Evolutionary conservation across 140 eudicot species (phyloP).

Genomic region (Senecio squalidus): DNA sequence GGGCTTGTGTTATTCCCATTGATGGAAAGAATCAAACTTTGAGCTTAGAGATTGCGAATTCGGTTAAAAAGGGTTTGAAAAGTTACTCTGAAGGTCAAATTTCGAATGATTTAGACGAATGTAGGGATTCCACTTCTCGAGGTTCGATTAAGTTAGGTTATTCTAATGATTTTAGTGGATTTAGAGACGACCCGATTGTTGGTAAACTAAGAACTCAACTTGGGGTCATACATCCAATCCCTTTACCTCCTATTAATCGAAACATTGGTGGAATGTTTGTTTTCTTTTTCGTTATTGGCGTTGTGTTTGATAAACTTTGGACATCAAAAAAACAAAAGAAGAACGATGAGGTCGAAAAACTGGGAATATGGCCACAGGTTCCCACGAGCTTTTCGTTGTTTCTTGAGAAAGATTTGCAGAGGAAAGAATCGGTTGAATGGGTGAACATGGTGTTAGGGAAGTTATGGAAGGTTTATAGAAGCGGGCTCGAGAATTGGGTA

Average conservation of each 20-base stretch:
- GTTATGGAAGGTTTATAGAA: conserved; percentile 46
- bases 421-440: conserved; percentile 58
- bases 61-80: conserved; percentile 31
- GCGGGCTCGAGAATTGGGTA: conserved; percentile 71
- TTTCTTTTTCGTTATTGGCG: conserved; percentile 75
- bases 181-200: conserved; percentile 71
- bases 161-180: conserved; percentile 35
- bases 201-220: conserved; percentile 76
- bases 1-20: conserved; percentile 24
- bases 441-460: conserved; percentile 59
- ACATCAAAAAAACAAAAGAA: conserved; percentile 41
- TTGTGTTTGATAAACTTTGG: conserved; percentile 76
- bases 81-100: conserved; percentile 9
- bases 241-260: conserved; percentile 60
- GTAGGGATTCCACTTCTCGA: conserved; percentile 10
- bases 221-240: conserved; percentile 78
- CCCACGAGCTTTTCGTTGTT: conserved; percentile 56
- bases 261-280: conserved; percentile 60
- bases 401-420: conserved; percentile 78
- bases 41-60: conserved; percentile 25
- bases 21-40: conserved; percentile 26
- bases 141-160: conserved; percentile 21
- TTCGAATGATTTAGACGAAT: conserved; percentile 15
- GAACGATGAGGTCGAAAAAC: conserved; percentile 21
- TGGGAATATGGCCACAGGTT: conserved; percentile 55